phyloP scores from a whole-genome alignment of 2,329 filamentous ascomycete species.

The Xylaria sp. region DNA sequence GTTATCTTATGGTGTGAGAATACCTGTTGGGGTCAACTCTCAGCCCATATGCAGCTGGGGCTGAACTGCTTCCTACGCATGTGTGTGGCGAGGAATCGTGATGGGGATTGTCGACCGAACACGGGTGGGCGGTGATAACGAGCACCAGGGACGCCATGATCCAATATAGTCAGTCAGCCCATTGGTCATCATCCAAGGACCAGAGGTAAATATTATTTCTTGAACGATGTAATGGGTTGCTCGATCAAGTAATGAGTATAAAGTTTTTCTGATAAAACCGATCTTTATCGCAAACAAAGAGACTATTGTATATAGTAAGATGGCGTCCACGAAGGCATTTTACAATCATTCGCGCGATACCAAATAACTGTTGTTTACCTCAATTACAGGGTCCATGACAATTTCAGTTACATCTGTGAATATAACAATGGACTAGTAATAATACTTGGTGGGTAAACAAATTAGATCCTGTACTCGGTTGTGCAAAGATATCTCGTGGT shows the following conservation, averaged over 20 bases:
- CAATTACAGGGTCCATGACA: no score
- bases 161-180: background rate
- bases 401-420: background rate
- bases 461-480: no score
- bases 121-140: background rate
- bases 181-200: background rate
- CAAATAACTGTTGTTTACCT: no score
- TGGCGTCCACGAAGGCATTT: no score
- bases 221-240: no score
- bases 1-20: slow-evolving; percentile 1
- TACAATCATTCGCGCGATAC: no score
- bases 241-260: background rate
- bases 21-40: background rate
- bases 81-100: background rate
- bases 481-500: background rate
- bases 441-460: no score
- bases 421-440: no score
- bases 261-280: background rate
- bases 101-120: background rate
- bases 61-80: background rate
- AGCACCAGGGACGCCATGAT: background rate
- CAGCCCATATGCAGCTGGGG: background rate
- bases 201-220: background rate
- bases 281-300: no score
- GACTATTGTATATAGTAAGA: no score